These are phyloP conservation scores for Calcarisporium arbuscula DNA, from an alignment of 2,329 filamentous ascomycete genomes.

Conservation along the genomic window DNA sequence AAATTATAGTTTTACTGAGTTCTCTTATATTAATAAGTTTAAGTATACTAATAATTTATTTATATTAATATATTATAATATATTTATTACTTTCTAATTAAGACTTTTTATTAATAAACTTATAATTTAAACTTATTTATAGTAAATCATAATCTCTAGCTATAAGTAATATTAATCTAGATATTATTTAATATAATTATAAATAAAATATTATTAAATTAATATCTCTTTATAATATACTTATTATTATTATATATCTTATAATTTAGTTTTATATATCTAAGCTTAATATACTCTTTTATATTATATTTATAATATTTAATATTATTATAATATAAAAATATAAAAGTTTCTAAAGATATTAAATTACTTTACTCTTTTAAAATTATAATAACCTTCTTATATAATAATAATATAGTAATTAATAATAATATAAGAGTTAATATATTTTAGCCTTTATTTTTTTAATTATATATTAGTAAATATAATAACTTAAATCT, in stretches of 20 bases:
- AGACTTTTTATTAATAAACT: neutral
- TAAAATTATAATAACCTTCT: no score
- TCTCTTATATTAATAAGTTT: neutral
- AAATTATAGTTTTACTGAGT: neutral
- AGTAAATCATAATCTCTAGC: neutral
- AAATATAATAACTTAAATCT: no score
- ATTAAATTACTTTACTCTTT: neutral
- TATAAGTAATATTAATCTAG: neutral
- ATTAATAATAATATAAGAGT: neutral
- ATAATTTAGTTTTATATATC: neutral
- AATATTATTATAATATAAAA: neutral
- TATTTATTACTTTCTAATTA: neutral
- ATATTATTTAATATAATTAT: neutral
- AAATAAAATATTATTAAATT: constrained; percentile 1
- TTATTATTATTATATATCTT: neutral
- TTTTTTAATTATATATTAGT: neutral
- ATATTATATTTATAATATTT: neutral
- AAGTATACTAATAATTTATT: no score
- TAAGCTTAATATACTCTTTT: neutral
- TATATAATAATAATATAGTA: neutral
- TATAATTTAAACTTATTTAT: constrained; percentile 2
- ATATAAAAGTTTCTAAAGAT: neutral
- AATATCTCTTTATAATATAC: neutral
- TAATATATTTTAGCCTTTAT: neutral
- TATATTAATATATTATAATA: neutral